These are phyloP conservation scores for Salvia splendens DNA, from an alignment of 257 asterid species.

Conservation along the genomic window DNA sequence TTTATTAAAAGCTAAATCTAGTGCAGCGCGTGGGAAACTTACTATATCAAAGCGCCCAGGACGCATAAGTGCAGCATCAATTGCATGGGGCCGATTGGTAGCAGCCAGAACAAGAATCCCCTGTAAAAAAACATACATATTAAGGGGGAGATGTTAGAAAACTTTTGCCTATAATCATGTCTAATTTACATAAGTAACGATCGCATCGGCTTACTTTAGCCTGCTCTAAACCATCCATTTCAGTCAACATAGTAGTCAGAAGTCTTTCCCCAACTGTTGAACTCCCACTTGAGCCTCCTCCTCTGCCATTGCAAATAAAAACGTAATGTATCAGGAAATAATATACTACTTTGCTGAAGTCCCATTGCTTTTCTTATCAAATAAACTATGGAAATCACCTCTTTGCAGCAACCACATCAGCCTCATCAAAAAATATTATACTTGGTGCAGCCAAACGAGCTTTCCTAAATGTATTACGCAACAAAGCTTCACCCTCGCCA, in stretches of 20 bases:
- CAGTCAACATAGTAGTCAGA: constrained; percentile 85
- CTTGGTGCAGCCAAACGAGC: constrained; percentile 98
- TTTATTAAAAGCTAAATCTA: neutral
- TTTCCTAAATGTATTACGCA: constrained; percentile 83
- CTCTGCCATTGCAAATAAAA: constrained; percentile 52
- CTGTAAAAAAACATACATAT: constrained; percentile 42
- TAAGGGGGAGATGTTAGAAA: constrained; percentile 6
- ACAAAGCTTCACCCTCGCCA: constrained; percentile 95
- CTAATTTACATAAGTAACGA: constrained; percentile 9
- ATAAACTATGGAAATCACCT: constrained; percentile 45
- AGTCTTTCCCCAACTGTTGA: constrained; percentile 84
- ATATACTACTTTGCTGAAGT: neutral
- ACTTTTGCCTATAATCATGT: neutral
- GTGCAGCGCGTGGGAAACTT: constrained; percentile 34
- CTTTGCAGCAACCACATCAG: constrained; percentile 86
- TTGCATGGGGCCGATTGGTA: constrained; percentile 88
- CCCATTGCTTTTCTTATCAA: neutral
- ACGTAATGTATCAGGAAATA: neutral
- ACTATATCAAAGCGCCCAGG: constrained; percentile 97
- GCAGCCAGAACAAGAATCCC: constrained; percentile 98
- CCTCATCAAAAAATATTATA: constrained; percentile 93
- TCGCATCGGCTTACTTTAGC: constrained; percentile 56
- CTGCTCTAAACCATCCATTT: constrained; percentile 98
- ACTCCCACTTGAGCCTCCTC: constrained; percentile 77
- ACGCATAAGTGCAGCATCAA: constrained; percentile 91